Evolutionary conservation across 345 rosid genomes (phyloP), one percentile per base, ranked within the genome.

Genomic region (Leavenworthia alabamica): DNA sequence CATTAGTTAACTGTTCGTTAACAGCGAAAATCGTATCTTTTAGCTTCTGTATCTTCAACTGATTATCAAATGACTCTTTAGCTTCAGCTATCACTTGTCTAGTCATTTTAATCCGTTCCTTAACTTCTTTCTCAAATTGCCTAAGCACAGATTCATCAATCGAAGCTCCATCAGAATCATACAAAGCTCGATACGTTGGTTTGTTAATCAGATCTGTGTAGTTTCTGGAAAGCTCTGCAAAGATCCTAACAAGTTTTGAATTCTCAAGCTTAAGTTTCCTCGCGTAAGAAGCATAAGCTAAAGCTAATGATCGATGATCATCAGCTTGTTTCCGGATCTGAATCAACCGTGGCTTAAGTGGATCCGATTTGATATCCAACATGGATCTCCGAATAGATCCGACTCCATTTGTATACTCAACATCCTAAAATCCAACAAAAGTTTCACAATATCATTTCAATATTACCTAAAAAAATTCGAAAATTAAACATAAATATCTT

Each of bases 291-390:
- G 96, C 95, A 43, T 89, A 89, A 0, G 97, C 94, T 27, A 89
- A 69, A 0, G 73, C 89, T 37, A 93, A 64, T 17, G 94, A 67
- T 13, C 96, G 80, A 71, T 93, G 99, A 44, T 93, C 97, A n/a
- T 87, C 96, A 6, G 97, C 99, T 78, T 89, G 99, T 71, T 93
- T 93, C 59, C 84, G 83, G 81, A 93, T 84, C 90, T 85, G 99
- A 43, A 85, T 86, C 62, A 89, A 8, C 27, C 96, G 79, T 15
- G 99, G 94, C 86, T 84, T 89, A 24, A 87, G 73, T 1, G 99
- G 97, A 83, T 87, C 94, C 50, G 87, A 78, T 73, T 93, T 93
- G 51, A 84, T 68, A 41, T 94, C 96, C 68, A 89, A 72, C 2
- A 87, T 79, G 61, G 89, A 83, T 71, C 99, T 83, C 60, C 97